Percentiles rank a stretch among this genome's conserved stretches.
Evolutionary conservation across 768 basidiomycete species (phyloP).

Genomic region (Pleurotus djamor): DNA sequence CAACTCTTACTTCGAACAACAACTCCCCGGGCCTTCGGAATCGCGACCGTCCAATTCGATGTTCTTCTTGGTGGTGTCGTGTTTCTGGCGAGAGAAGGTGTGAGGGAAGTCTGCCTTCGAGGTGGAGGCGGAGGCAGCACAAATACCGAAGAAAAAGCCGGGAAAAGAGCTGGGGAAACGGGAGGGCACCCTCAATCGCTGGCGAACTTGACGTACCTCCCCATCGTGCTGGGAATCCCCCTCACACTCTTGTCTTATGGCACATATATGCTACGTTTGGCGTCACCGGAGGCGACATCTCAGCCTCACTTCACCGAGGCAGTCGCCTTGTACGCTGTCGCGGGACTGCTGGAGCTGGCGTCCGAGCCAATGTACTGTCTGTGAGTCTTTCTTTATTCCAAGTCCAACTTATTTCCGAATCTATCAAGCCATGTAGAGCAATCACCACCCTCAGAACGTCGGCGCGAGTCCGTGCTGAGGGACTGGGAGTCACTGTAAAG

Average conservation of each 20-base stretch:
- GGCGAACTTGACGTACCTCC: slow-evolving; percentile 58
- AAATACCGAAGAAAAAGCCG: background rate
- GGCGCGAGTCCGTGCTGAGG: slow-evolving; percentile 84
- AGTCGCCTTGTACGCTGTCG: slow-evolving; percentile 66
- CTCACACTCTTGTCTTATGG: slow-evolving; percentile 50
- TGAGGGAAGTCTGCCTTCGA: slow-evolving; percentile 84
- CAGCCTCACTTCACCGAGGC: slow-evolving; percentile 69
- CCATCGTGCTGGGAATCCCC: slow-evolving; percentile 66
- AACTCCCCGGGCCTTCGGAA: slow-evolving; percentile 84
- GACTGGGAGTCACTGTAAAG: slow-evolving; percentile 73
- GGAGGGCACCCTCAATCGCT: slow-evolving; percentile 14
- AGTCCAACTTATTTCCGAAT: background rate
- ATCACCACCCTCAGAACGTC: slow-evolving; percentile 66
- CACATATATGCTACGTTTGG: slow-evolving; percentile 49
- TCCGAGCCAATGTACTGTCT: slow-evolving; percentile 82
- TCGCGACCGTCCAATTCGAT: slow-evolving; percentile 93
- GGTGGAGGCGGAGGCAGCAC: slow-evolving; percentile 26
- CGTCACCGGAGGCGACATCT: slow-evolving; percentile 48
- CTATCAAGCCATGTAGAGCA: slow-evolving; percentile 39
- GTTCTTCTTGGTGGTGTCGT: slow-evolving; percentile 86
- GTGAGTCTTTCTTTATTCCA: slow-evolving; percentile 33
- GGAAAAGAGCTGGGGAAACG: background rate
- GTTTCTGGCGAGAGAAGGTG: slow-evolving; percentile 91
- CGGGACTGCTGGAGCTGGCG: slow-evolving; percentile 75
- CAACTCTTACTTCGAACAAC: slow-evolving; percentile 83